Conservation (phyloP, 2,329 filamentous ascomycete species). For the Fusarium zealandicum region DNA sequence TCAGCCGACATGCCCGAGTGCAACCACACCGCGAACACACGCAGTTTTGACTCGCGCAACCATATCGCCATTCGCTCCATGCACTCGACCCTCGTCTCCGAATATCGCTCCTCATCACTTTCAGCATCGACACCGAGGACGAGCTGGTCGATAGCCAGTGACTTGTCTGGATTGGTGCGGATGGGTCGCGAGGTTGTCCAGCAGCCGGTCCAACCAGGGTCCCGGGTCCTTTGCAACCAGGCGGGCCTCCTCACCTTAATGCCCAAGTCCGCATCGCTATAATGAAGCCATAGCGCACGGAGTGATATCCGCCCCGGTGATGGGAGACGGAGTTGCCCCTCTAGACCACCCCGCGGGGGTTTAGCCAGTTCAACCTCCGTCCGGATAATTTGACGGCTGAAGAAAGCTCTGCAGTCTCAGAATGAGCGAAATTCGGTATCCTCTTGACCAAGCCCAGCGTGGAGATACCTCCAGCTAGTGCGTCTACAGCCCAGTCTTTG, state of each 20-base stretch:
- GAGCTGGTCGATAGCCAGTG: conserved; percentile 24
- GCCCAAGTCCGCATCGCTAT: conserved; percentile 23
- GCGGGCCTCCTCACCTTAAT: not conserved
- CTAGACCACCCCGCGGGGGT: conserved; percentile 28
- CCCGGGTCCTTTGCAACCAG: not conserved
- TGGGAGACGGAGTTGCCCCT: conserved; percentile 30
- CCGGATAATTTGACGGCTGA: conserved; percentile 30
- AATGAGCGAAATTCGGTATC: conserved; percentile 29
- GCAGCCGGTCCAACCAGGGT: conserved; percentile 28
- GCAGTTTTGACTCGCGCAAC: conserved; percentile 1
- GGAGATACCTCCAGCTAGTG: conserved; percentile 4
- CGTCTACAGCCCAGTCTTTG: not conserved
- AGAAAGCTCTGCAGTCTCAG: conserved; percentile 16
- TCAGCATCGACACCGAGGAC: conserved; percentile 7
- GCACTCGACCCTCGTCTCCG: conserved; percentile 9
- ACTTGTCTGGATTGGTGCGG: conserved; percentile 32
- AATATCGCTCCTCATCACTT: conserved; percentile 24
- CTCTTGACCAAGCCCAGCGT: conserved; percentile 12
- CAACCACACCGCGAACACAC: not conserved
- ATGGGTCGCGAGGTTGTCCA: conserved; percentile 11
- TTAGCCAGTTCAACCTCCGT: conserved; percentile 23
- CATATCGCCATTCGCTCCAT: conserved; percentile 3
- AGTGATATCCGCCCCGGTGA: conserved; percentile 30
- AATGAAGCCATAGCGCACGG: conserved; percentile 17
- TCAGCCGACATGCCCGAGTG: conserved; percentile 18